Conservation (phyloP, 2,329 filamentous ascomycete species). For the Penicillium fuscoglaucum region DNA sequence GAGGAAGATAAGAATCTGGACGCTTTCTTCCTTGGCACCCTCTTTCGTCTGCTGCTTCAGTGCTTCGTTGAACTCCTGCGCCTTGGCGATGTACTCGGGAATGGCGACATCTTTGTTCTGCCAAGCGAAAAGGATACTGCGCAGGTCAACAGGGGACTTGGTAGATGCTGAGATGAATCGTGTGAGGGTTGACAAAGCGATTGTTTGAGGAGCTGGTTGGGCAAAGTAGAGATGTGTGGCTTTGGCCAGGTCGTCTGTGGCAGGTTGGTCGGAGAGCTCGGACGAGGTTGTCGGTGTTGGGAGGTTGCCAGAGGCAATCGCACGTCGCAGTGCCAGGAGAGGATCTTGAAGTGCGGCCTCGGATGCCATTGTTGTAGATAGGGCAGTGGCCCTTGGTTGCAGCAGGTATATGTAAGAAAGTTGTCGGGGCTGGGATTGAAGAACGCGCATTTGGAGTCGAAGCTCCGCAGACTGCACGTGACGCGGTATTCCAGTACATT, state of each 20-base stretch:
- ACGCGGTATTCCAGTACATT: slow-evolving; percentile 1
- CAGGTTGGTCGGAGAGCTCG: slow-evolving; percentile 62
- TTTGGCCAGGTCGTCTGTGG: slow-evolving; percentile 63
- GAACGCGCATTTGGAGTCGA: slow-evolving; percentile 16
- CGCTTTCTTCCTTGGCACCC: slow-evolving; percentile 53
- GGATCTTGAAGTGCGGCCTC: slow-evolving; percentile 64
- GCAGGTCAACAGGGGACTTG: slow-evolving; percentile 73
- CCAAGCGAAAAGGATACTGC: slow-evolving; percentile 96
- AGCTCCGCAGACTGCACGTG: slow-evolving; percentile 21
- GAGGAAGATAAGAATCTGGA: slow-evolving; percentile 87
- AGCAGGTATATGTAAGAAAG: slow-evolving; percentile 6
- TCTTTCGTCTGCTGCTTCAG: slow-evolving; percentile 49
- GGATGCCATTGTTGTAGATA: slow-evolving; percentile 53
- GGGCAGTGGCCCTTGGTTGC: slow-evolving; percentile 24
- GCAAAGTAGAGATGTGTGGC: slow-evolving; percentile 80
- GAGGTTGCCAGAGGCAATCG: slow-evolving; percentile 69
- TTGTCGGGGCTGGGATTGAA: slow-evolving; percentile 10
- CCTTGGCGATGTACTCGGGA: slow-evolving; percentile 85
- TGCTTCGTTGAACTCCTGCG: slow-evolving; percentile 76
- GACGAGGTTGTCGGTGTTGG: slow-evolving; percentile 73
- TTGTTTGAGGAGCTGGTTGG: slow-evolving; percentile 58
- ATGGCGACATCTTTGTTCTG: slow-evolving; percentile 87
- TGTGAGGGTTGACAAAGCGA: slow-evolving; percentile 72
- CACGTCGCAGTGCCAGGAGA: slow-evolving; percentile 77
- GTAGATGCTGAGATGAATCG: slow-evolving; percentile 78